Conservation (phyloP, 352 stramenopile species). For the Globisporangium megalacanthum region DNA sequence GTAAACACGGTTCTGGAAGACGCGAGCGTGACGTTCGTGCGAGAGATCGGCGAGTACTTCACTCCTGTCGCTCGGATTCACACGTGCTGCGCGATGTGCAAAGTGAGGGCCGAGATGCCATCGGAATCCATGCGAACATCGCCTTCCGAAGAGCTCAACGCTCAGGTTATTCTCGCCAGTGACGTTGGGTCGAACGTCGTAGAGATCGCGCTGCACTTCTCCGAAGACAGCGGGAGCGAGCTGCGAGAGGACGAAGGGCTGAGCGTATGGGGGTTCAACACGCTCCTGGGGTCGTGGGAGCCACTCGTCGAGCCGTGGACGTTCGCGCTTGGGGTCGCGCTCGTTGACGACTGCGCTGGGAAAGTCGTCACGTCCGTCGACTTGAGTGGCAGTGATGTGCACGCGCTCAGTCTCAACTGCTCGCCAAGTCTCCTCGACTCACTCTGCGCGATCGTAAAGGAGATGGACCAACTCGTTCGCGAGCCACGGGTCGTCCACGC, state of each 20-base stretch:
- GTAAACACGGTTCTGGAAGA: slow-evolving; percentile 62
- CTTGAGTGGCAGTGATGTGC: slow-evolving; percentile 44
- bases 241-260: slow-evolving; percentile 62
- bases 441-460: slow-evolving; percentile 52
- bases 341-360: slow-evolving; percentile 33
- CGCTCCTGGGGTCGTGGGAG: slow-evolving; percentile 68
- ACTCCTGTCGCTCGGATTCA: slow-evolving; percentile 59
- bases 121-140: slow-evolving; percentile 2
- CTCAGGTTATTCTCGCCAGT: background rate
- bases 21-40: slow-evolving; percentile 62
- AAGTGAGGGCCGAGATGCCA: slow-evolving; percentile 36
- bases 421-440: slow-evolving; percentile 61
- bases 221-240: slow-evolving; percentile 40
- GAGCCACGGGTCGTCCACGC: slow-evolving; percentile 18
- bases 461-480: slow-evolving; percentile 39
- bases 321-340: slow-evolving; percentile 35
- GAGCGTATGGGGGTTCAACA: slow-evolving; percentile 77
- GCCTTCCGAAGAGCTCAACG: too few relatives aligned
- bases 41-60: slow-evolving; percentile 71
- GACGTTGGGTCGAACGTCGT: background rate
- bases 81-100: slow-evolving; percentile 62
- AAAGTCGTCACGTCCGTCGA: slow-evolving; percentile 49
- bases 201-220: slow-evolving; percentile 44
- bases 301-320: slow-evolving; percentile 76
- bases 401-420: slow-evolving; percentile 66